These are phyloP conservation scores for Colletotrichum simmondsii DNA, from an alignment of 2,329 filamentous ascomycete species.

Conservation along the genomic window DNA sequence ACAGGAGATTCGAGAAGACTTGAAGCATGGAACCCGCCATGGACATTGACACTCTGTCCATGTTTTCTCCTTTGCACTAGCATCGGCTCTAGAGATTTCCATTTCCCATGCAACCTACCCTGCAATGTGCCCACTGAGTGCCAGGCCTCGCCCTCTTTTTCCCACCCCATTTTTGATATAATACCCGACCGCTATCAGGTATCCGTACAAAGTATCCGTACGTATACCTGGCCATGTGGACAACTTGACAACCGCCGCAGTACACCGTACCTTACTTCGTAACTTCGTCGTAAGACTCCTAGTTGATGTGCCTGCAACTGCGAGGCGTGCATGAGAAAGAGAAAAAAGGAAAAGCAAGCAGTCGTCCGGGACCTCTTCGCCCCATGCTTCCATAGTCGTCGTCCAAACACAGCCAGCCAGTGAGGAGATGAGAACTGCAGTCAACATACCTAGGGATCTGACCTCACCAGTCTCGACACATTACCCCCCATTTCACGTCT, in stretches of 20 bases:
- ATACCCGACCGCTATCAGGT: not conserved
- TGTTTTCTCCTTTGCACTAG: conserved; percentile 2
- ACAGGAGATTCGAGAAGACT: conserved; percentile 20
- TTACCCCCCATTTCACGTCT: not conserved
- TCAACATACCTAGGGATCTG: not conserved
- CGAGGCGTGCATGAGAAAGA: conserved; percentile 1
- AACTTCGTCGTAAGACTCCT: not conserved
- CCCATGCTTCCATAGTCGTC: not conserved
- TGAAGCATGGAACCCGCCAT: not conserved
- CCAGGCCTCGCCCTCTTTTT: not conserved
- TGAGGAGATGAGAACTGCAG: not conserved
- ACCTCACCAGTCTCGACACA: not conserved
- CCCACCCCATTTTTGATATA: not conserved
- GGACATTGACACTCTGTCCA: not conserved
- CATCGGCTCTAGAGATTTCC: conserved; percentile 20
- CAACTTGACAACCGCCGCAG: not conserved
- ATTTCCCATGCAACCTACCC: conserved; percentile 6
- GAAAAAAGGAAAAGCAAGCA: not conserved
- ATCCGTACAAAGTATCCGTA: not conserved
- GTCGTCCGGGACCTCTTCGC: not conserved
- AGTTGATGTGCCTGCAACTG: not conserved
- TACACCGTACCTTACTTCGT: too few relatives aligned
- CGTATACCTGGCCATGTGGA: not conserved
- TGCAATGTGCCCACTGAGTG: not conserved
- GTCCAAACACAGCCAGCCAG: conserved; percentile 6